Evolutionary conservation across 2,329 filamentous ascomycete species (phyloP), one percentile per base, ranked within the genome.

Genomic region (Colletotrichum sp.): DNA sequence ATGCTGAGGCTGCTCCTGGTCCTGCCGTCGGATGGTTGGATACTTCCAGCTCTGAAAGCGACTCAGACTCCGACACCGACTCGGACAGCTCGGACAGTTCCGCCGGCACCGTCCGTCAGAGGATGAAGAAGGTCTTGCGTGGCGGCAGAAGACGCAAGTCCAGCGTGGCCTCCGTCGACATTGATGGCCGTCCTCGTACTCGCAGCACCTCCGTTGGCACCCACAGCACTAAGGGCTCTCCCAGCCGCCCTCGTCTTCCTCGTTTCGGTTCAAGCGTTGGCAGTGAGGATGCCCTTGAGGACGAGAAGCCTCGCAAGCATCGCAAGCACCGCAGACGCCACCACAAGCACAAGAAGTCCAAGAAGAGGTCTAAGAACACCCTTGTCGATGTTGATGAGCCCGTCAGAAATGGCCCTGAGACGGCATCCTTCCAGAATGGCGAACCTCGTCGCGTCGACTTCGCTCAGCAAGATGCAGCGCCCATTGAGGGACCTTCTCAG

Each of bases 1-100:
- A 98, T 79, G 95, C 97, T 80, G 96, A 98, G 83, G 93, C 95
- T 0, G 94, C 95, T 62, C 96, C 96, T 27, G 96, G 96, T 78
- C 93, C 97, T 1, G 90, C 96, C 15, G 94, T 94, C 22, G 94
- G 94, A 36, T 95, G 96, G 85, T 90, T 98, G 81, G 94, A 97
- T 78, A 92, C 92, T 0, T 95, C 93, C 4, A 90, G 88, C 79
- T 90, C 89, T 2, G 89, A 91, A 34, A 86, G 86, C 68, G 88
- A 86, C 72, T 89, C 90, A 15, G 92, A 90, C 0, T 93, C 91
- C 1, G 92, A 92, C 8, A 92, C 92, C 16, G 94, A 96, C 79
- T 95, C 93, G 1, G 94, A 95, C 76, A 89, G 89, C 66, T 87
- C 85, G 0, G 91, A 92, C 77, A 86, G 84, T 29, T 91, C 89